Base-by-base conservation (phyloP, 1,139 yeast species). In the Lodderomyces orthopsilosis region DNA sequence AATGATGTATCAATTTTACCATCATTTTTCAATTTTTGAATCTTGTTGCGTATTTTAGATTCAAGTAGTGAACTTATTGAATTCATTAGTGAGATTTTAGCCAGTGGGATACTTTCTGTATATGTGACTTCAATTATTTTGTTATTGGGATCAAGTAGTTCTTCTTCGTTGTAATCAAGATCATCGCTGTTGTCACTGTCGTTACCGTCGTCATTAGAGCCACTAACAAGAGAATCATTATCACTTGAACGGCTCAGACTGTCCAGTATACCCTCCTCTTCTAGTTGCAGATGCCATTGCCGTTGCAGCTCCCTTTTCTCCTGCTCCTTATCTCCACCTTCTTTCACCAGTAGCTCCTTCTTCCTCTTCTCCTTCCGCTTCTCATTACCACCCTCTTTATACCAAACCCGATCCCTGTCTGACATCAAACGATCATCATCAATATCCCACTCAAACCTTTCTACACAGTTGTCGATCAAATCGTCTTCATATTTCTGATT, bases 41-140 rank as follows among this genome's bases (percentile, higher is more conserved):
- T 51, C 40, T 54, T 56, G 1, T 49, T 38, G 15, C 53, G 51
- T 0, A 77, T 58, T 26, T 59, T 65, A 4, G 61, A 49, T 41
- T 70, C 70, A 22, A 74, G 57, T 2, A 66, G 34, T 1, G 78
- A 62, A 27, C 67, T 66, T 23, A 79, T 47, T 47, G 73, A 77
- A 34, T 67, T 55, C 18, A 62, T 52, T n/a, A 77, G 47, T n/a
- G 59, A 59, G 3, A 61, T 58, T 26, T 56, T 57, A 15, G 74
- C 62, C 47, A 69, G 68, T 3, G 63, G 51, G 8, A 39, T 40
- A 2, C 41, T 41, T 40, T 54, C 58, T 6, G 22, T 38, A 24
- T 41, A 47, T 14, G 43, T 23, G 3, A 50, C 36, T 27, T 48
- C 47, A 15, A 38, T 17, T 2, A 49, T 41, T 14, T 24, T 24